Evolutionary conservation across 306 rosid species (phyloP), one percentile per base, ranked within the genome.

Genomic region (Hippophae rhamnoides): DNA sequence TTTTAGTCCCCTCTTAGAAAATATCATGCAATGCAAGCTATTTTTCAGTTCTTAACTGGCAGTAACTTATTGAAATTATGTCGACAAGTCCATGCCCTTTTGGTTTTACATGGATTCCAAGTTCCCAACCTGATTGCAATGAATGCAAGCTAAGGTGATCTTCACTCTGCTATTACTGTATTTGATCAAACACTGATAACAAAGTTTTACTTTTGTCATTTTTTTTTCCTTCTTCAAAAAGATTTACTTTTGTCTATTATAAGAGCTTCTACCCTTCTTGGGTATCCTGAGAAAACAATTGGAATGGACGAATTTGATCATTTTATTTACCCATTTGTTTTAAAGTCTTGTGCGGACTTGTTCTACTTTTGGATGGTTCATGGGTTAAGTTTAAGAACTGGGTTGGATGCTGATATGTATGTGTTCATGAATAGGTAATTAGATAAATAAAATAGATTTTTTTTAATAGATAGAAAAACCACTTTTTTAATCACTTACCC

Each of bases 281-380:
- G 74, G 7, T 52, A 48, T 54, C 44, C 55, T 8, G 53, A 57
- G 54, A 56, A 52, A 9, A 51, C 54, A 1, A 5, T 70, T 7
- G 60, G 53, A 14, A n/a, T n/a, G n/a, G n/a, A n/a, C n/a, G n/a
- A n/a, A n/a, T n/a, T n/a, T n/a, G 74, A 70, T 40, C 14, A 70
- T 53, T 70, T 70, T 53, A 63, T 69, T 7, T 63, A 53, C 69
- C 69, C 69, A 27, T 70, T 70, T 52, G 65, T 63, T 47, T 46
- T 70, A 8, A 63, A 63, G 55, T 63, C 43, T 13, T 70, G 70
- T 18, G 61, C 66, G 5, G 58, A 62, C 10, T 43, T 56, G 27
- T 49, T 54, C 0, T 8, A 47, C 12, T 25, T 63, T 57, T 13
- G 52, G 48, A 14, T 63, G 43, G 75, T 63, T 52, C 69, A 63